Evolutionary conservation across 2,329 filamentous ascomycete genomes (phyloP).

Genomic region (Stagonosporopsis rhizophila): DNA sequence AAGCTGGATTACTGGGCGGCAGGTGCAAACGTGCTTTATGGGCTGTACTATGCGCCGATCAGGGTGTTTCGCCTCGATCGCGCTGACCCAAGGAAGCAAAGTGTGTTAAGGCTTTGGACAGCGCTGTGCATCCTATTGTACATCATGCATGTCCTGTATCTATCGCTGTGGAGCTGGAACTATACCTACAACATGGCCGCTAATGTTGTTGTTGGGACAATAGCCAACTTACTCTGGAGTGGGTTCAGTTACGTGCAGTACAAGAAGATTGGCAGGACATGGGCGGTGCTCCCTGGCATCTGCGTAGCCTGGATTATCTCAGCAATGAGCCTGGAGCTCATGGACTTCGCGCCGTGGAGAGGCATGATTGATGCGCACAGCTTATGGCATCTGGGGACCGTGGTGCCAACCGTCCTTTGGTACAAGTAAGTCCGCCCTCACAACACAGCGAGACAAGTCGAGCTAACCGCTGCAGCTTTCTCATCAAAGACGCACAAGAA

Average conservation of each 20-base stretch:
- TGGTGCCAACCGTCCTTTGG: constrained; percentile 86
- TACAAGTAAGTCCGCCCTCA: constrained; percentile 76
- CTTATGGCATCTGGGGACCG: constrained; percentile 94
- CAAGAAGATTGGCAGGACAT: constrained; percentile 71
- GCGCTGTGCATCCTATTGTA: constrained; percentile 75
- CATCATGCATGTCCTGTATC: constrained; percentile 77
- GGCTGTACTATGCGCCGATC: constrained; percentile 83
- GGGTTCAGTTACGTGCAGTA: constrained; percentile 82
- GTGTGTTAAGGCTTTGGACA: constrained; percentile 77
- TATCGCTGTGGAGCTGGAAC: constrained; percentile 87
- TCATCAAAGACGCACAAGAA: constrained; percentile 84
- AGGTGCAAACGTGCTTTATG: constrained; percentile 88
- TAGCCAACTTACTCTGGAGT: constrained; percentile 85
- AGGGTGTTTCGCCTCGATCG: constrained; percentile 83
- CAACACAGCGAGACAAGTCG: background rate
- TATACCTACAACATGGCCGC: constrained; percentile 98
- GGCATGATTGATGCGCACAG: constrained; percentile 91
- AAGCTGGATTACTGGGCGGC: constrained; percentile 96
- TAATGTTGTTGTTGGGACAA: constrained; percentile 81
- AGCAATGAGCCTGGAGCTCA: constrained; percentile 93
- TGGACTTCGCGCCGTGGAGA: constrained; percentile 88
- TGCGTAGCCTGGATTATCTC: constrained; percentile 91
- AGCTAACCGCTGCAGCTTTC: constrained; percentile 66
- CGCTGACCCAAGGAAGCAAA: constrained; percentile 56
- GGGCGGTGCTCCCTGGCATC: constrained; percentile 89